These are phyloP conservation scores for Trichophyton simii DNA, from an alignment of 2,329 filamentous ascomycete genomes.

Conservation along the genomic window DNA sequence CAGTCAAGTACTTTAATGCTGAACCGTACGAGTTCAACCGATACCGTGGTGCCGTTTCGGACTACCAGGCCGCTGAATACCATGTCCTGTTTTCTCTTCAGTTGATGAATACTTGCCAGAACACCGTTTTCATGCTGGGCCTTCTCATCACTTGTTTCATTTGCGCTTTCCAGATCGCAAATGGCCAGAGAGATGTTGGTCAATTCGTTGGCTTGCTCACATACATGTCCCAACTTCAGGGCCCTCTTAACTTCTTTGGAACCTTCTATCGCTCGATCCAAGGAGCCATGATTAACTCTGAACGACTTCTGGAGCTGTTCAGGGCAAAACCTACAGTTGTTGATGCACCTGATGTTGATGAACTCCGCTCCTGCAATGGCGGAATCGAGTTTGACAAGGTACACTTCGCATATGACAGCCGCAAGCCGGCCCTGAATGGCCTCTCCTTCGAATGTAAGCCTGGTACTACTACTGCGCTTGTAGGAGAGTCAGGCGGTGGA, in stretches of 20 bases:
- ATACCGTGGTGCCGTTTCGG: conserved; percentile 56
- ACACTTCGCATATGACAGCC: conserved; percentile 76
- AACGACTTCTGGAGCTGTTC: conserved; percentile 89
- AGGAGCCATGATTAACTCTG: conserved; percentile 92
- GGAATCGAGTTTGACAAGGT: conserved; percentile 81
- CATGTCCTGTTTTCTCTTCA: conserved; percentile 65
- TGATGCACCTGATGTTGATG: conserved; percentile 54
- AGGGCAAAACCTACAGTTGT: conserved; percentile 88
- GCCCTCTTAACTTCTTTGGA: conserved; percentile 75
- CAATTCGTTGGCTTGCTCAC: conserved; percentile 62
- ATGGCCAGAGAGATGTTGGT: conserved; percentile 51
- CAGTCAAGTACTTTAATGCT: conserved; percentile 81
- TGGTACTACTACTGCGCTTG: conserved; percentile 87
- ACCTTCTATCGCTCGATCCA: conserved; percentile 95
- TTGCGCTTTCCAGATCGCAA: conserved; percentile 63
- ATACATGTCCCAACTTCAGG: conserved; percentile 68
- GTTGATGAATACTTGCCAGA: conserved; percentile 69
- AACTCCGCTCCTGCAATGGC: conserved; percentile 58
- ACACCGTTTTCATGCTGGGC: conserved; percentile 65
- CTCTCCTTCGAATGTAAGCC: conserved; percentile 75
- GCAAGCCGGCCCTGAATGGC: conserved; percentile 71
- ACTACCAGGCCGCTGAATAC: conserved; percentile 62
- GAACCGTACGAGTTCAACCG: conserved; percentile 66
- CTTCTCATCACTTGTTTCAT: conserved; percentile 60
- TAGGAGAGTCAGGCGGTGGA: conserved; percentile 90